Conservation (phyloP, 2,329 filamentous ascomycete genomes). For the Calonectria montana region DNA sequence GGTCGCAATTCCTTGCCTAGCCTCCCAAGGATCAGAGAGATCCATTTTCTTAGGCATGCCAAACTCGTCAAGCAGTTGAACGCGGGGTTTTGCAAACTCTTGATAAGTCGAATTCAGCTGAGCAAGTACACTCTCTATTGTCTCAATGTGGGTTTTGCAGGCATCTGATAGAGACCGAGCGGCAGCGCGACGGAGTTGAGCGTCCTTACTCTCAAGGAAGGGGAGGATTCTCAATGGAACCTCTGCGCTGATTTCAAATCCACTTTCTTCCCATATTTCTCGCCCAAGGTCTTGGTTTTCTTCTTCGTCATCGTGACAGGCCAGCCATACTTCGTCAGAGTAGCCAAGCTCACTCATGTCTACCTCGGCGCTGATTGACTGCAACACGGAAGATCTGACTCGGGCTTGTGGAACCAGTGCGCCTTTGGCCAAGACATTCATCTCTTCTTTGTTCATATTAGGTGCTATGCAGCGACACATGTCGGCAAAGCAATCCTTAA, state of each 20-base stretch:
- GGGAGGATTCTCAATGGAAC: constrained; percentile 76
- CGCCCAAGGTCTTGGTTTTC: constrained; percentile 87
- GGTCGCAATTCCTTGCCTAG: constrained; percentile 87
- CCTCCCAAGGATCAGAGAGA: constrained; percentile 89
- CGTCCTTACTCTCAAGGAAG: constrained; percentile 84
- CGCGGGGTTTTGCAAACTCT: constrained; percentile 83
- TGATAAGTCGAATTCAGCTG: constrained; percentile 78
- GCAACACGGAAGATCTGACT: constrained; percentile 86
- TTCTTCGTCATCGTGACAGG: constrained; percentile 88
- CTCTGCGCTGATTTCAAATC: constrained; percentile 74
- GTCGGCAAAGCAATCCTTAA: constrained; percentile 93
- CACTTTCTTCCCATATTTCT: constrained; percentile 96
- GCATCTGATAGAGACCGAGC: constrained; percentile 84
- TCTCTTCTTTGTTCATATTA: constrained; percentile 80
- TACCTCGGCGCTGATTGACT: constrained; percentile 90
- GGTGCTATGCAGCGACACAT: constrained; percentile 86
- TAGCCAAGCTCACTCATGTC: constrained; percentile 90
- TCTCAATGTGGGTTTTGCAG: constrained; percentile 68
- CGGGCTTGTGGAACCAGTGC: constrained; percentile 81
- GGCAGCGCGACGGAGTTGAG: constrained; percentile 84
- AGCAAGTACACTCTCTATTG: constrained; percentile 71
- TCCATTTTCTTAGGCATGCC: constrained; percentile 95
- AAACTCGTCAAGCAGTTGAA: constrained; percentile 88
- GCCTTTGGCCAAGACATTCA: constrained; percentile 80
- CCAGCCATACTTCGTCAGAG: constrained; percentile 92